Percentiles rank a stretch among this genome's conserved stretches.
These are phyloP conservation scores for Apiotrichum akiyoshidainum DNA, from an alignment of 1,284 basidiomycete genomes.

Conservation along the genomic window DNA sequence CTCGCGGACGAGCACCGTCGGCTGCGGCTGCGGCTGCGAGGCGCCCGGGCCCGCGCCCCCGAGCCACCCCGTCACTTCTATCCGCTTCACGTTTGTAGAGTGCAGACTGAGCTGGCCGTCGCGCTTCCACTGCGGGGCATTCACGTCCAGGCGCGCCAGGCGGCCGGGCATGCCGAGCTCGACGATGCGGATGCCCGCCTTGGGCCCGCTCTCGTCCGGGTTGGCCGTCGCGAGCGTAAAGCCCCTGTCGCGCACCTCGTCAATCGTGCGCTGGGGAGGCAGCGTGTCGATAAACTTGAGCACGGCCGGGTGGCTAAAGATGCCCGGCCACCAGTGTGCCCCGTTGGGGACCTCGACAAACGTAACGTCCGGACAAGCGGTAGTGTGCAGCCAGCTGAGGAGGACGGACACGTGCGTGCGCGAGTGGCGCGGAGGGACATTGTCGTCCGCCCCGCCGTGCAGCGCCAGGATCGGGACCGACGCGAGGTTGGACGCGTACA, in stretches of 20 bases:
- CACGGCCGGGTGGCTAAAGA: conserved; percentile 43
- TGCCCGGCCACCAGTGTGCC: conserved; percentile 50
- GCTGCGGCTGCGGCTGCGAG: too few species aligned
- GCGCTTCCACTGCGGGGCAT: conserved; percentile 33
- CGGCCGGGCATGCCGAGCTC: conserved; percentile 48
- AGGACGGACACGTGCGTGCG: conserved; percentile 32
- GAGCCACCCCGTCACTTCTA: conserved; percentile 20
- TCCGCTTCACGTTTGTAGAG: conserved; percentile 36
- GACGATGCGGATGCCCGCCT: conserved; percentile 47
- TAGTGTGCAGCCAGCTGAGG: conserved; percentile 24
- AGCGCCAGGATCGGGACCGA: conserved; percentile 66
- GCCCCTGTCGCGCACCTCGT: conserved; percentile 26
- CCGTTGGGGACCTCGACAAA: conserved; percentile 43
- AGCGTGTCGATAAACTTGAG: conserved; percentile 32
- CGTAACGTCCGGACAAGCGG: conserved; percentile 10
- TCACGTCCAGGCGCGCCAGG: conserved; percentile 41
- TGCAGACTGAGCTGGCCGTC: conserved; percentile 23
- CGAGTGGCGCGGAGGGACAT: conserved; percentile 46
- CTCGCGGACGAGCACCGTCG: not conserved
- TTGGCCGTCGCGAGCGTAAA: conserved; percentile 51
- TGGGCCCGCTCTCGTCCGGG: conserved; percentile 47
- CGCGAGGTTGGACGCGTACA: conserved; percentile 72
- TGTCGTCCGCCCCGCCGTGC: conserved; percentile 62
- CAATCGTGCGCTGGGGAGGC: conserved; percentile 16
- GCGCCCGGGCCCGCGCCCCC: too few species aligned